These are phyloP conservation scores for Tolypocladium tundrense DNA, from an alignment of 2,329 filamentous ascomycete genomes.

Conservation along the genomic window DNA sequence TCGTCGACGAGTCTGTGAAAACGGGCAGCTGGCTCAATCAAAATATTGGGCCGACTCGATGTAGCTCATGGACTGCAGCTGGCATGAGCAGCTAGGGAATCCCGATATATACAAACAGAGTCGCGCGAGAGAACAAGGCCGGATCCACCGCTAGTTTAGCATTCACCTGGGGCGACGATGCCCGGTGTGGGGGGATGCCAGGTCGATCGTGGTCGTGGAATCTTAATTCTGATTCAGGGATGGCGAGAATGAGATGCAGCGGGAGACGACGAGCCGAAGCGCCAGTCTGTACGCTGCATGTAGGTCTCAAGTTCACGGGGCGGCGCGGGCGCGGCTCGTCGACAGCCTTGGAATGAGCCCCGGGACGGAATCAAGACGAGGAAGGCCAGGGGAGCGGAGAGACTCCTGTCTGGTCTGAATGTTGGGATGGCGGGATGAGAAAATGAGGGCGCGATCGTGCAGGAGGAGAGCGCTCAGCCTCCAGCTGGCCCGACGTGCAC, in stretches of 20 bases:
- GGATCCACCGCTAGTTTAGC: background rate
- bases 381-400: background rate
- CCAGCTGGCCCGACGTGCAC: too few species aligned
- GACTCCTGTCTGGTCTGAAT: background rate
- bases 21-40: background rate
- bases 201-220: background rate
- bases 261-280: background rate
- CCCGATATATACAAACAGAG: background rate
- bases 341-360: background rate
- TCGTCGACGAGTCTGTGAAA: background rate
- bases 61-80: background rate
- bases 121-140: background rate
- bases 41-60: background rate
- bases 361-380: background rate
- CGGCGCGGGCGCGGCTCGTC: background rate
- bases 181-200: background rate
- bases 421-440: background rate
- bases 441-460: background rate
- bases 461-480: background rate
- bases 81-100: background rate
- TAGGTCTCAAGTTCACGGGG: background rate
- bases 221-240: background rate
- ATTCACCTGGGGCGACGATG: background rate
- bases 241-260: background rate
- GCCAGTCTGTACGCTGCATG: background rate